Percentiles rank a stretch among this genome's conserved stretches.
Conservation (phyloP, 345 rosid genomes). For the Camelina hispida region DNA sequence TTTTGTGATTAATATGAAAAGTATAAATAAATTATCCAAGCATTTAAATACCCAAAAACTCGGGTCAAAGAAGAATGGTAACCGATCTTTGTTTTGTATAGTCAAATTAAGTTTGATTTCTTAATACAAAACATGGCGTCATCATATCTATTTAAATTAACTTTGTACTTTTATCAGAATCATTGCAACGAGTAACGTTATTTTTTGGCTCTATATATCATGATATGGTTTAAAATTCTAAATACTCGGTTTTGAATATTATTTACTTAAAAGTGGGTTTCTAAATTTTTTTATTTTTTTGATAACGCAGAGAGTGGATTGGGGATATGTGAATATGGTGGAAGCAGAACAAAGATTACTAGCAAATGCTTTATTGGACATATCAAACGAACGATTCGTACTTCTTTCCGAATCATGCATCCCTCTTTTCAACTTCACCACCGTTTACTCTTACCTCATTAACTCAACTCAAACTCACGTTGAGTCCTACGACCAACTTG, state of each 20-base stretch:
- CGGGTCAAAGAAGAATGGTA: background rate
- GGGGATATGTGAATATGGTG: conserved; percentile 82
- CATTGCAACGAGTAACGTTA: background rate
- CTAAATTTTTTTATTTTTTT: background rate
- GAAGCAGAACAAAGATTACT: conserved; percentile 87
- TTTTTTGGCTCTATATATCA: background rate
- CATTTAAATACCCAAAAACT: background rate
- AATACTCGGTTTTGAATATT: background rate
- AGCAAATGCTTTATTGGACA: conserved; percentile 79
- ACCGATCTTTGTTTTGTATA: background rate
- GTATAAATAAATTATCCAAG: background rate
- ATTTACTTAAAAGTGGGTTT: background rate
- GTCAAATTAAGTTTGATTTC: background rate
- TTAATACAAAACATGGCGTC: background rate
- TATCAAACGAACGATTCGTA: conserved; percentile 71
- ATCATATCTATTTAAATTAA: background rate
- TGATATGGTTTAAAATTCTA: background rate
- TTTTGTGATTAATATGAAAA: background rate
- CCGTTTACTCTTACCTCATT: conserved; percentile 61
- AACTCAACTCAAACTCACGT: conserved; percentile 58
- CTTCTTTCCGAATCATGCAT: conserved; percentile 87
- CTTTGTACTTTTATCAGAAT: background rate
- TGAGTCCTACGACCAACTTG: conserved; percentile 58
- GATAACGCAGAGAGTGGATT: conserved; percentile 62
- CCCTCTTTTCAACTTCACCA: conserved; percentile 80